A percentile compares a stretch with the other conserved stretches of the same genome.
Evolutionary conservation across 2,329 filamentous ascomycete species (phyloP).

Genomic region (Colletotrichum sp.): DNA sequence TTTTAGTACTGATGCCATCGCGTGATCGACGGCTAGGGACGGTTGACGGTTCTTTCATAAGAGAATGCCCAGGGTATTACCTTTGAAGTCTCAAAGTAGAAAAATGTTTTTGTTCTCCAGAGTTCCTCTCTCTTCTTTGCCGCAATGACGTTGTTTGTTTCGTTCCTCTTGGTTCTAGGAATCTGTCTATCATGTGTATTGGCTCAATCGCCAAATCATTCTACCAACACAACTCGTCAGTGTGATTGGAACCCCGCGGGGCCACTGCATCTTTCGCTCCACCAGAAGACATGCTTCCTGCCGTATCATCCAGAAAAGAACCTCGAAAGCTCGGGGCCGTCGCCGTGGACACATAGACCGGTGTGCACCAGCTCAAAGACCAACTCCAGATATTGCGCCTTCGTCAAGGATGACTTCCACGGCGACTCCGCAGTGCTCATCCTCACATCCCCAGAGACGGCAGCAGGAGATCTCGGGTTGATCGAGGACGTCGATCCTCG

Average conservation of each 20-base stretch:
- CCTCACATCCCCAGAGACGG: constrained; percentile 10
- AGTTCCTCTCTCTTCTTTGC: background rate
- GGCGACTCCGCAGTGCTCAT: constrained; percentile 9
- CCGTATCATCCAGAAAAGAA: background rate
- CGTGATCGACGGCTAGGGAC: background rate
- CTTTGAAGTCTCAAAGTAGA: background rate
- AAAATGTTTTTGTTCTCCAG: accelerated
- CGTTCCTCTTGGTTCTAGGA: background rate
- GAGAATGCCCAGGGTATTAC: background rate
- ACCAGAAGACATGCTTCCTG: background rate
- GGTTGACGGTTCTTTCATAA: background rate
- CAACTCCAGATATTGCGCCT: constrained; percentile 7
- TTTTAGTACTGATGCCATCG: background rate
- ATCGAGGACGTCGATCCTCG: constrained; percentile 1
- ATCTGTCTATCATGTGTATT: background rate
- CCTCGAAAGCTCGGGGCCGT: background rate
- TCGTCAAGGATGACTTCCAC: constrained; percentile 15
- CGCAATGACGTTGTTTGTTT: background rate
- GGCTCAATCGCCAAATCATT: background rate
- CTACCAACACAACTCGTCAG: background rate
- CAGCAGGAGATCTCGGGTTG: background rate
- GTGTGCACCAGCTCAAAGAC: constrained; percentile 3
- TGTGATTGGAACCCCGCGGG: background rate
- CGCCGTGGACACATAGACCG: constrained; percentile 16
- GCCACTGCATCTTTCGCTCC: background rate